Conservation (phyloP, 371 early-diverging fungal genomes). For the Fennellomyces sp. region DNA sequence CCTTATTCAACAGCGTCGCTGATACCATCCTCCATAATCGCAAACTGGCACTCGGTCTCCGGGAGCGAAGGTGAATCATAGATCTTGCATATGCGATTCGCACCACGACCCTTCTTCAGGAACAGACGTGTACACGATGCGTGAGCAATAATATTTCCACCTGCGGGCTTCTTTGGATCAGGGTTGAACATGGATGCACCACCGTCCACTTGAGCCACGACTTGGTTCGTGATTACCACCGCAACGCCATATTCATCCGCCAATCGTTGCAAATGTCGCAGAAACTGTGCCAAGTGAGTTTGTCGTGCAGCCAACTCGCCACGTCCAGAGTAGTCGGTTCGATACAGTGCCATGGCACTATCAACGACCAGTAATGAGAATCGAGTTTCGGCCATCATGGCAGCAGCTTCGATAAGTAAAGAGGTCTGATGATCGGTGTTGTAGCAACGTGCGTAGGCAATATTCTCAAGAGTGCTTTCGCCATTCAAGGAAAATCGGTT, state of each 20-base stretch:
- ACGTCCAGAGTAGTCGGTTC: conserved; percentile 98
- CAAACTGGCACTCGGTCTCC: conserved; percentile 77
- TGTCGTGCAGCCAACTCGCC: conserved; percentile 98
- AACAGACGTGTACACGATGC: conserved; percentile 87
- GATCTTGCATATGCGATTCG: conserved; percentile 86
- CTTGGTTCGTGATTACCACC: conserved; percentile 97
- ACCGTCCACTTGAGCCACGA: conserved; percentile 98
- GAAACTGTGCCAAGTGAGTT: conserved; percentile 95
- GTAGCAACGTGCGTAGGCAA: conserved; percentile 97
- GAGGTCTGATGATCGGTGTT: conserved; percentile 98
- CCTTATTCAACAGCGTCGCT: conserved; percentile 40
- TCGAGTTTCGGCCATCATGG: conserved; percentile 95
- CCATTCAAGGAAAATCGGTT: conserved; percentile 89
- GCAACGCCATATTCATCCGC: conserved; percentile 85
- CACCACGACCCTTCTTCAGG: conserved; percentile 84
- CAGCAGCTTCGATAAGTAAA: conserved; percentile 91
- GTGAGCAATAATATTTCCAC: conserved; percentile 99
- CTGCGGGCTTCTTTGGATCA: conserved; percentile 98
- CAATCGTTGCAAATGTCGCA: conserved; percentile 88
- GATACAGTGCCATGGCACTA: conserved; percentile 95
- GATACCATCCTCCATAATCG: conserved; percentile 71
- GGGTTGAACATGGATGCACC: conserved; percentile 89
- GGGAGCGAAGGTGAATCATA: conserved; percentile 90
- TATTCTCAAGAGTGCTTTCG: conserved; percentile 93
- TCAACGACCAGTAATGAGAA: conserved; percentile 96